phyloP scores from a whole-genome alignment of 441 rosid species.

The Adansonia gregorii region DNA sequence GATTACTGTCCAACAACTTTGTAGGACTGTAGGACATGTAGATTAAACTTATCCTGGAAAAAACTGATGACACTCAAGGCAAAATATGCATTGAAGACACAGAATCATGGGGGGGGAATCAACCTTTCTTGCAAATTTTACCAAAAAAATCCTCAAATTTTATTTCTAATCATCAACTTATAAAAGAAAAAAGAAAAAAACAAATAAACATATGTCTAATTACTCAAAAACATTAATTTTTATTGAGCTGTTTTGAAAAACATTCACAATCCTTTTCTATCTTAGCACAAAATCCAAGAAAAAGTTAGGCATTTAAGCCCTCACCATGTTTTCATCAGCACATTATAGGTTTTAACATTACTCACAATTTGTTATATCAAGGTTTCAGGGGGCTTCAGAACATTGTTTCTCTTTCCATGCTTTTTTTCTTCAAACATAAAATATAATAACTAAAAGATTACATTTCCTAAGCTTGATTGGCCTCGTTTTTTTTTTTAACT shows the following conservation, averaged over 20 bases:
- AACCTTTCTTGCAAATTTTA: neutral
- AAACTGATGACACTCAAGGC: neutral
- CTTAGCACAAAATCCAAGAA: neutral
- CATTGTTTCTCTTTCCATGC: neutral
- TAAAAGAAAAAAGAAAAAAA: neutral
- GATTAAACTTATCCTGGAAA: slow-evolving; percentile 1
- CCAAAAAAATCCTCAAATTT: neutral
- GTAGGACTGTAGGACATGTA: neutral
- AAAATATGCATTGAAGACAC: neutral
- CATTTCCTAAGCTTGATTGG: neutral
- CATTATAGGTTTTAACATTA: neutral
- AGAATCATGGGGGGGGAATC: neutral
- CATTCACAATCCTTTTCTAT: neutral
- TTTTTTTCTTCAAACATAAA: neutral
- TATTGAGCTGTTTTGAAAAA: neutral
- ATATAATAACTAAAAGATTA: neutral
- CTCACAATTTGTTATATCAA: neutral
- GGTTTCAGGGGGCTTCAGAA: neutral
- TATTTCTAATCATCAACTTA: neutral
- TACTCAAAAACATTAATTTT: neutral
- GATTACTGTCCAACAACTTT: slow-evolving; percentile 21
- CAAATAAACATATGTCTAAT: neutral
- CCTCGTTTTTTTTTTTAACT: no score
- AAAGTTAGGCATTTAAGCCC: no score
- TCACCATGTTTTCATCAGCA: no score